Evolutionary conservation across 2,329 filamentous ascomycete genomes (phyloP), one percentile per base, ranked within the genome.

Genomic region (Lasiodiplodia gonubiensis): DNA sequence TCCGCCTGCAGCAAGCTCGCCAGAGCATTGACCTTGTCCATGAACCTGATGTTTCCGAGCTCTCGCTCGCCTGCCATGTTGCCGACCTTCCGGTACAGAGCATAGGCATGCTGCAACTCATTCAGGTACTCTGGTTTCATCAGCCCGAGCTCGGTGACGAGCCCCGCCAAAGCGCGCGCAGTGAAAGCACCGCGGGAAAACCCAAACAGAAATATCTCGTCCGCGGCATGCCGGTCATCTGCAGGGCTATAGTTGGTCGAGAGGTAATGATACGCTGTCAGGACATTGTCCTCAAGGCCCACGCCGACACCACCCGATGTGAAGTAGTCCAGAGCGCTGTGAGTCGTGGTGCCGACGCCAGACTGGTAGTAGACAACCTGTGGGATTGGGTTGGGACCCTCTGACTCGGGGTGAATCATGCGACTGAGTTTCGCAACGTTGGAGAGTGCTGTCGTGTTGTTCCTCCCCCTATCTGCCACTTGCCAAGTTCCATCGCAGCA

Each of bases 191-290:
- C 81, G 48, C 82, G 74, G 6, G 79, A 81, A 70, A 82, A 83
- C 2, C 82, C 82, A 39, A 83, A 75, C 3, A 83, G 70, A 71
- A 79, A 83, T 51, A 83, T 81, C 12, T 80, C 80, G 60, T 83
- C 82, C 2, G 84, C 84, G 1, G 78, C 78, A n/a, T 79, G 75
- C 70, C 82, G 85, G 73, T 86, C 12, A 14, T 60, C 54, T 66
- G 84, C 84, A 0, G 78, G 79, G n/a, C 80, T 75, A 70, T 83
- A 86, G 73, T 86, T 86, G 66, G 83, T 82, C n/a, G 81, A 79
- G 2, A 86, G 74, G 71, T 85, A 86, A 7, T 79, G 79, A 64
- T 86, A 85, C 0, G 77, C 81, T 73, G 84, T 80, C 14, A 82
- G 76, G 3, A 85, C 80, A 55, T 82, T 82, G 39, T 84, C 82